Base-by-base conservation (phyloP, 805 yeast genomes). In the Kluyveromyces wickerhamii region DNA sequence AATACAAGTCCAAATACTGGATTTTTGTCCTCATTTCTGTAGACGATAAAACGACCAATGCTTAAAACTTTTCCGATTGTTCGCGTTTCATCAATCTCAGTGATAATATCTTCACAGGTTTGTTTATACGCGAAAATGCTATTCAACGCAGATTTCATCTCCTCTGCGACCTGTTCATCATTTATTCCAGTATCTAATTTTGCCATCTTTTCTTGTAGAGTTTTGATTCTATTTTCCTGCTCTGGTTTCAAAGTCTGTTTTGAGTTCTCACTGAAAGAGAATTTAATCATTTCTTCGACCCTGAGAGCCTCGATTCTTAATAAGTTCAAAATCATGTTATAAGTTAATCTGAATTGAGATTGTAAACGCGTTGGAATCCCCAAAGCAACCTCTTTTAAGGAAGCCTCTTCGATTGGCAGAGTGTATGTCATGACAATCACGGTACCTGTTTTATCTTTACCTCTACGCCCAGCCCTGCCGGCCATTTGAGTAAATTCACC, bases 401-500 rank as follows among this genome's bases (percentile, higher is more conserved):
- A 72, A 1, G 67, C 52, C 13, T 66, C 66, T 4, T 67, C 66
- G 13, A 79, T 48, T 1, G 92, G 85, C 17, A 73, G 72, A 32
- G 72, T 77, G 49, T 79, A 83, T 2, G 94, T 69, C 94, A 92
- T 86, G 5, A 88, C 76, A 42, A 92, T 86, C 9, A 92, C 98
- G 0, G 96, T 89, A 52, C 98, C 98, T 0, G 83, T 85, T 14
- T 77, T 64, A 64, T 92, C 98, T 44, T 92, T 63, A 22, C 98
- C 98, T 66, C 98, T 77, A 63, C 98, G 77, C 40, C 98, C 98
- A 0, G 98, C 98, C 59, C 98, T 74, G 29, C 98, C 98, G 0
- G 96, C 88, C 98, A 92, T 92, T 61, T 89, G 98, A 0, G 97
- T 92, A 55, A 89, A 92, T 57, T 92, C 98, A 36, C 98, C 98